Evolutionary conservation across 2,329 filamentous ascomycete genomes (phyloP), one percentile per base, ranked within the genome.

Genomic region (Verticillium klebahnii): DNA sequence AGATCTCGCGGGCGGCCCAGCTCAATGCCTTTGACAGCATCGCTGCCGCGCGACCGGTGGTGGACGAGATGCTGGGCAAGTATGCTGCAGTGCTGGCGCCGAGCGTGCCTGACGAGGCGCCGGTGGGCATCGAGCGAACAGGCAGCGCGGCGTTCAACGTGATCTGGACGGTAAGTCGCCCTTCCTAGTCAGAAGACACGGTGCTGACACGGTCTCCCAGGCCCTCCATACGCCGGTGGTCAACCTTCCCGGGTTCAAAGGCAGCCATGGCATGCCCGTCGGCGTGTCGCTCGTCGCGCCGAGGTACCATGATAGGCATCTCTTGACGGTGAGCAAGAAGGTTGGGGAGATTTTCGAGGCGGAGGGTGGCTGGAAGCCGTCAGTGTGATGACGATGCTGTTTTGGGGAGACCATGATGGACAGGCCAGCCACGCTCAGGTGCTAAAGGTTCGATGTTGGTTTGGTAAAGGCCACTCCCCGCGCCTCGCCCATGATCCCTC

Each of bases 231-330:
- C 79, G 1, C 87, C 87, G 0, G 84, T 86, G 0, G 72, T 89
- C n/a, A 89, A 89, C 63, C 71, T 90, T 0, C 86, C 86, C 0
- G 87, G 86, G 0, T 89, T 90, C 65, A 72, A 77, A 37, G 86
- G 87, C 29, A 58, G 64, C 2, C 69, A 71, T n/a, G 72, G 69
- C 19, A 75, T 90, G 77, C 88, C 87, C 0, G 78, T 90, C 40
- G 87, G 88, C 0, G 62, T 87, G 15, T 83, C 81, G 0, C 70
- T 86, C 0, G 79, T 86, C 0, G 77, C 78, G 1, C 74, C 78
- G 1, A 71, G 82, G 6, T 84, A 79, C 64, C 70, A 68, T 1
- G 82, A 85, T 67, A 70, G 75, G 45, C 74, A 78, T 58, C 72
- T 83, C 23, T 68, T 84, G 40, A 69, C 71, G 45, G 77, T 78